Conservation (phyloP, 148 eudicot species). For the Rhododendron kiyosumense region DNA sequence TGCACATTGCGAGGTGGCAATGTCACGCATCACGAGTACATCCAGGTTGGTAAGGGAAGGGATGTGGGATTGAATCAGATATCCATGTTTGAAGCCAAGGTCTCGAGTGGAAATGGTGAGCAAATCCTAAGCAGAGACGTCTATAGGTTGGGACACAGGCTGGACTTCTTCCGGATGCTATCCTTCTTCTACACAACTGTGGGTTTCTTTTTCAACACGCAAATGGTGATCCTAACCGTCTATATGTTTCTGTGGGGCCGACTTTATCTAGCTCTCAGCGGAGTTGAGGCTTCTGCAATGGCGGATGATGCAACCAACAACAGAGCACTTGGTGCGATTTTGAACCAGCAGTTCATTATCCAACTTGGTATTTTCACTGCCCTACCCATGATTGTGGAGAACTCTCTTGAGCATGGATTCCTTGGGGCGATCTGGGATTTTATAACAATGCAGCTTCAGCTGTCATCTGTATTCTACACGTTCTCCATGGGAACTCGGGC, state of each 20-base stretch:
- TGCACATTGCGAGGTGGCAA: conserved; percentile 51
- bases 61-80: conserved; percentile 56
- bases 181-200: conserved; percentile 12
- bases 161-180: conserved; percentile 60
- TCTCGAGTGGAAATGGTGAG: conserved; percentile 50
- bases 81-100: conserved; percentile 48
- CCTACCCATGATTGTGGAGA: conserved; percentile 78
- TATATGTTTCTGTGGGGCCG: conserved; percentile 88
- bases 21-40: conserved; percentile 61
- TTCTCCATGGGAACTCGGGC: conserved; percentile 87
- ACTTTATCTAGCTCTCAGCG: conserved; percentile 71
- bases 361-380: conserved; percentile 80
- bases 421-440: conserved; percentile 74
- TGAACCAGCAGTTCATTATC: conserved; percentile 79
- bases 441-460: conserved; percentile 77
- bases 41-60: conserved; percentile 64
- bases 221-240: conserved; percentile 69
- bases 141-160: conserved; percentile 75
- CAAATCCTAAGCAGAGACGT: conserved; percentile 43
- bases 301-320: conserved; percentile 37
- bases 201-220: conserved; percentile 21
- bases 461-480: conserved; percentile 71
- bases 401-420: conserved; percentile 73
- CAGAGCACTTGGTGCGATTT: conserved; percentile 60
- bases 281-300: conserved; percentile 52